Conservation (phyloP, 2,329 filamentous ascomycete genomes). For the Hypomyces perniciosus region DNA sequence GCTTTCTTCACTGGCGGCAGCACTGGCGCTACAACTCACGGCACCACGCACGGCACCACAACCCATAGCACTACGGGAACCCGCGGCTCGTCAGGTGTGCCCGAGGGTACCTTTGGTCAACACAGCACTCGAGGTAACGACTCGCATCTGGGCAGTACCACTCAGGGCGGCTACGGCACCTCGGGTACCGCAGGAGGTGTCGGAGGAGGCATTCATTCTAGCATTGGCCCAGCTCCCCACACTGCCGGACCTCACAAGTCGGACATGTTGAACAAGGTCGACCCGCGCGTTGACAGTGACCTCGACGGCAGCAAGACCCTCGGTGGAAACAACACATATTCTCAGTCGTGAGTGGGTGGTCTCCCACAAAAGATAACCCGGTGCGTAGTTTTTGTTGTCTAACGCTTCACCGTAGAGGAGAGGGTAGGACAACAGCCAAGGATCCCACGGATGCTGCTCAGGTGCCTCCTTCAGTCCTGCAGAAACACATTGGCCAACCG, state of each 20-base stretch:
- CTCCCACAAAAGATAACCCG: background rate
- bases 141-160: background rate
- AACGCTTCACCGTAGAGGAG: constrained; percentile 4
- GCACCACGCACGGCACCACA: background rate
- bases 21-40: background rate
- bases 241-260: constrained; percentile 42
- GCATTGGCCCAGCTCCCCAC: constrained; percentile 27
- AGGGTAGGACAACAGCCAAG: constrained; percentile 15
- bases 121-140: constrained; percentile 31
- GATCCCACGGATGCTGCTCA: constrained; percentile 53
- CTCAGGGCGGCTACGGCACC: background rate
- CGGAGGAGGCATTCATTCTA: constrained; percentile 14
- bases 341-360: constrained; percentile 29
- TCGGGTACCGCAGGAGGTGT: constrained; percentile 17
- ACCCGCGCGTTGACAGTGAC: constrained; percentile 51
- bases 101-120: constrained; percentile 33
- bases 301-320: constrained; percentile 49
- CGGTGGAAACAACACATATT: constrained; percentile 46
- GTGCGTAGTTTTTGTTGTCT: background rate
- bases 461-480: constrained; percentile 50
- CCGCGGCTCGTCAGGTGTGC: constrained; percentile 13
- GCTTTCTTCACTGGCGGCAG: constrained; percentile 25
- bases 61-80: constrained; percentile 4
- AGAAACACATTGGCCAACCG: constrained; percentile 41
- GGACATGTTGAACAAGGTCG: constrained; percentile 48